Evolutionary conservation across 192 early-diverging fungal genomes (phyloP), one percentile per base, ranked within the genome.

Genomic region (Mortierella alpina): DNA sequence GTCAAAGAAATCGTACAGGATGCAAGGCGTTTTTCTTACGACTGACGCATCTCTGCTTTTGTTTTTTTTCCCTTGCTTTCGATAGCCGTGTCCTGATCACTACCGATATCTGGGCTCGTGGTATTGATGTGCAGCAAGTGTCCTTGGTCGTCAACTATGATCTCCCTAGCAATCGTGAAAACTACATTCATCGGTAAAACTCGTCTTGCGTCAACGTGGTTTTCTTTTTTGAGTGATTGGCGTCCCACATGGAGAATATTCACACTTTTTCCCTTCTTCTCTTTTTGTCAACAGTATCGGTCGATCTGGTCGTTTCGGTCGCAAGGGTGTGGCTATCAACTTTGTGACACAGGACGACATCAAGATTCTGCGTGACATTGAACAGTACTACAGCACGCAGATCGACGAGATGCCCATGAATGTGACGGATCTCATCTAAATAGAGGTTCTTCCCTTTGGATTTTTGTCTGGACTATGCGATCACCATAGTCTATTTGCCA

Each of bases 41-140:
- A 7, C 18, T 59, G 22, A 6, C 18, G 23, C 3, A 11, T 13
- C 15, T 42, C 50, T 2, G n/a, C 49, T 55, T 55, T 55, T 65
- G 17, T 42, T 39, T 7, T 39, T 50, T 59, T 56, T 55, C 7
- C 40, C 12, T 1, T 51, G 48, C 1, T 23, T 15, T 63, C 15
- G 59, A 51, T 83, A 94, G 92, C 68, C 96, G 98, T 64, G 98
- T 99, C 9, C 86, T 99, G 72, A 98, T 99, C 55, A 96, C 97
- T 49, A 99, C 98, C 17, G 98, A 99, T 82, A 93, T 99, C 14
- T 97, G 94, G 95, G 98, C 98, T 45, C 95, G 98, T 68, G 98
- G 98, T 83, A 99, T 99, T 59, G 98, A 99, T 84, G 98, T 99
- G 20, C 96, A 98, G 85, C 98, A 99, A 78, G 96, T 99, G 7